Conservation (phyloP, 345 rosid species). For the Trapa incisa region DNA sequence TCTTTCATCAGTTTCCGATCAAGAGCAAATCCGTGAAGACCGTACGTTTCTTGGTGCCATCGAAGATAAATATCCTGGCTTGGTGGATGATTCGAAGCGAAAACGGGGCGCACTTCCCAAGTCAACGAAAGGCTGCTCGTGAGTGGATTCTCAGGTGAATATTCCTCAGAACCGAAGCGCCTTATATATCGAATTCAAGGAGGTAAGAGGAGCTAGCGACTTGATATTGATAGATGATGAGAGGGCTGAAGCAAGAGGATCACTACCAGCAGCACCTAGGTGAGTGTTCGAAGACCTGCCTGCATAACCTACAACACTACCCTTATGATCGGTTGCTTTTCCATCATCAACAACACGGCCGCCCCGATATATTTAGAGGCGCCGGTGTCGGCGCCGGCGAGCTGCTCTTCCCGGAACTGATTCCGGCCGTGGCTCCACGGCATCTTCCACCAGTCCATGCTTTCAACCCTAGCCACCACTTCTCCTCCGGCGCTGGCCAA, state of each 20-base stretch:
- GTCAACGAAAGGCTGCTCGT: background rate
- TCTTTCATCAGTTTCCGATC: background rate
- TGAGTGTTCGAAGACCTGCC: slow-evolving; percentile 38
- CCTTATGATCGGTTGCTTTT: slow-evolving; percentile 53
- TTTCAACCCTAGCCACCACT: slow-evolving; percentile 28
- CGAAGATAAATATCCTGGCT: too few species aligned
- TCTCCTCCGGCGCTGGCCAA: background rate
- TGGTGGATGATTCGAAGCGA: too few species aligned
- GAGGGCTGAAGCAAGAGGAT: slow-evolving; percentile 53
- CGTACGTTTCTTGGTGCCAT: too few species aligned
- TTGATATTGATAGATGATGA: slow-evolving; percentile 18
- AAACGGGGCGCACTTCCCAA: too few species aligned
- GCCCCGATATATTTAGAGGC: slow-evolving; percentile 16
- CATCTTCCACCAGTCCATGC: slow-evolving; percentile 38
- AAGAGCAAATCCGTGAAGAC: too few species aligned
- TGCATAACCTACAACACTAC: slow-evolving; percentile 47
- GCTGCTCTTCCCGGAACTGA: slow-evolving; percentile 36
- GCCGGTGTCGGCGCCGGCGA: slow-evolving; percentile 10
- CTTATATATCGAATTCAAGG: background rate
- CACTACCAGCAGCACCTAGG: slow-evolving; percentile 13
- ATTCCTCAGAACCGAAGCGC: too few species aligned
- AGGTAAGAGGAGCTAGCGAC: too few species aligned
- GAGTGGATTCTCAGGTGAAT: background rate
- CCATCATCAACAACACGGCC: slow-evolving; percentile 32
- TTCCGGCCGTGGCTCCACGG: slow-evolving; percentile 44